These are phyloP conservation scores for Pseudisothecium myosuroides DNA, from an alignment of 225 moss, liverwort and hornwort species.

Conservation along the genomic window DNA sequence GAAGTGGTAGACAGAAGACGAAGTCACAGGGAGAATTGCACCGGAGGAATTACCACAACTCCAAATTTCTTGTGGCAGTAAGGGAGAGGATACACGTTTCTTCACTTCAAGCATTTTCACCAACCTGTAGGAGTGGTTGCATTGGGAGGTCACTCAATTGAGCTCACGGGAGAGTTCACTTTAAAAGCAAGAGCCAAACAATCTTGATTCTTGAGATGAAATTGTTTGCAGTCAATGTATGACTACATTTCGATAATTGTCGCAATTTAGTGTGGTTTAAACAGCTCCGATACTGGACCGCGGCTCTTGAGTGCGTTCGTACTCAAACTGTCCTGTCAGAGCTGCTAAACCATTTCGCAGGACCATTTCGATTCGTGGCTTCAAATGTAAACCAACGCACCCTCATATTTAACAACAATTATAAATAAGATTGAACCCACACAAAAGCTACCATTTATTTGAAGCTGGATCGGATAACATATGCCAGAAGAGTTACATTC, in stretches of 20 bases:
- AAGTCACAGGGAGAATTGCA: not conserved
- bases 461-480: not conserved
- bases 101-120: not conserved
- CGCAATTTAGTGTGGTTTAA: not conserved
- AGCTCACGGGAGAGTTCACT: not conserved
- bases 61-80: too few relatives aligned
- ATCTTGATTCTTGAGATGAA: not conserved
- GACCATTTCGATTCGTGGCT: not conserved
- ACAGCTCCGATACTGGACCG: not conserved
- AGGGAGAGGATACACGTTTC: too few relatives aligned
- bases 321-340: not conserved
- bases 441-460: not conserved
- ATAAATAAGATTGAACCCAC: too few relatives aligned
- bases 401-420: not conserved
- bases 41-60: not conserved
- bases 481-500: not conserved
- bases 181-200: not conserved
- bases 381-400: not conserved
- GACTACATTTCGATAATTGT: not conserved
- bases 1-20: not conserved
- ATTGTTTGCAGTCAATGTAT: not conserved
- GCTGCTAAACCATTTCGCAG: too few relatives aligned
- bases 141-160: not conserved
- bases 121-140: not conserved
- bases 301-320: not conserved